A percentile compares a stretch with the other conserved stretches of the same genome.
Evolutionary conservation across 2,329 filamentous ascomycete genomes (phyloP).

Genomic region (Fusarium tuaranense): DNA sequence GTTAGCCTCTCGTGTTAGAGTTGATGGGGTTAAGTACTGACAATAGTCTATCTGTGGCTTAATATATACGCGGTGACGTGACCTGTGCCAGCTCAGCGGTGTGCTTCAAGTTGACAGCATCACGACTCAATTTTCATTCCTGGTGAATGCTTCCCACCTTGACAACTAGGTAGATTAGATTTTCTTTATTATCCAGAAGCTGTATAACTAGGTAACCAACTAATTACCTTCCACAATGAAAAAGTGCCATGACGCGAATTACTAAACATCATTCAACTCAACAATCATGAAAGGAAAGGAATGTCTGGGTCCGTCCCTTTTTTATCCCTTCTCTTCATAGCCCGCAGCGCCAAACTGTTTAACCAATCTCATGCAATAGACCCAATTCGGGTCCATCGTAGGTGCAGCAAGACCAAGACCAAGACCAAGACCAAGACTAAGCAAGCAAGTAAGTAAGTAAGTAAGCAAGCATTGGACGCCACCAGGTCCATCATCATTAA

Average conservation of each 20-base stretch:
- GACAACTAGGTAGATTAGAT: not conserved
- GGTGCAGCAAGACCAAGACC: not conserved
- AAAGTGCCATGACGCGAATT: not conserved
- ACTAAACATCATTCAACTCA: not conserved
- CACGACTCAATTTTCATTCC: not conserved
- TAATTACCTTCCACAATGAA: not conserved
- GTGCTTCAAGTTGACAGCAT: not conserved
- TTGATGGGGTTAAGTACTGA: not conserved
- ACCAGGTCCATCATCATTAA: slow-evolving; percentile 47
- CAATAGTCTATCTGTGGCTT: not conserved
- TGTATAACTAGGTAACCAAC: not conserved
- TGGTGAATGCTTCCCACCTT: not conserved
- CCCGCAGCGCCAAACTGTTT: not conserved
- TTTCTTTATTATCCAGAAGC: not conserved
- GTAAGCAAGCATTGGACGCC: too few relatives aligned
- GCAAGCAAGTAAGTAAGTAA: not conserved
- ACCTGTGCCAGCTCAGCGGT: not conserved
- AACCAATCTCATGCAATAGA: not conserved
- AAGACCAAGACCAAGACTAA: not conserved
- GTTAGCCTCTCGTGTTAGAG: not conserved
- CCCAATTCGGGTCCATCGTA: not conserved
- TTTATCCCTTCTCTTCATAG: not conserved
- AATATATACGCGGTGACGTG: not conserved
- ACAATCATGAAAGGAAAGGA: not conserved
- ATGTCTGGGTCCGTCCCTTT: not conserved